phyloP scores from a whole-genome alignment of 208 protist species.

The Crithidia sp. region DNA sequence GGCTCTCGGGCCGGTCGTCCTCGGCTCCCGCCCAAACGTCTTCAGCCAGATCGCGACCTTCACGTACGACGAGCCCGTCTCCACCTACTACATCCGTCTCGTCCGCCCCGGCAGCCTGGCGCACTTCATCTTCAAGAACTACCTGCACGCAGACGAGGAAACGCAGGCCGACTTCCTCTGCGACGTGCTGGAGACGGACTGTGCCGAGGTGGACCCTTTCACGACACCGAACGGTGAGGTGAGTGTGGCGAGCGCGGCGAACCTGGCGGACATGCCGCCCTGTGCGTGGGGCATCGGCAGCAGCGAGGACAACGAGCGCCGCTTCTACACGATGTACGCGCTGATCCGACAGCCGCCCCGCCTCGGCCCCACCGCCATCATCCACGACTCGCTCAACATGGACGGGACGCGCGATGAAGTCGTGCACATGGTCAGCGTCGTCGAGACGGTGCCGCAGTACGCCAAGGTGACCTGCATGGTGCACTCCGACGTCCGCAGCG shows the following conservation, averaged over 20 bases:
- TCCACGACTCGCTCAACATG: slow-evolving; percentile 65
- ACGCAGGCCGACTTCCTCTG: slow-evolving; percentile 73
- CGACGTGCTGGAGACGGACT: slow-evolving; percentile 75
- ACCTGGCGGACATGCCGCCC: slow-evolving; percentile 54
- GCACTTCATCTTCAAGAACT: slow-evolving; percentile 63
- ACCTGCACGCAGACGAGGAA: slow-evolving; percentile 60
- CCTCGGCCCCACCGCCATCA: slow-evolving; percentile 30
- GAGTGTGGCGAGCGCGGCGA: slow-evolving; percentile 26
- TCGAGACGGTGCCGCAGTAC: slow-evolving; percentile 45
- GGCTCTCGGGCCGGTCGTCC: slow-evolving; percentile 53
- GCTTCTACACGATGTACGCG: slow-evolving; percentile 76
- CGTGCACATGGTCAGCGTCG: slow-evolving; percentile 60
- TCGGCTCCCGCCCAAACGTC: slow-evolving; percentile 63
- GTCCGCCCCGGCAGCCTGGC: slow-evolving; percentile 60
- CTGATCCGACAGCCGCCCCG: slow-evolving; percentile 38
- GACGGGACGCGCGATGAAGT: slow-evolving; percentile 61
- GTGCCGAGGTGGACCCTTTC: slow-evolving; percentile 75
- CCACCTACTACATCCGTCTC: slow-evolving; percentile 70
- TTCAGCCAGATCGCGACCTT: slow-evolving; percentile 61
- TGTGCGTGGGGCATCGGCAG: slow-evolving; percentile 70
- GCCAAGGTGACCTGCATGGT: slow-evolving; percentile 58
- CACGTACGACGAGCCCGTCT: slow-evolving; percentile 31
- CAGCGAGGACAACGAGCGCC: slow-evolving; percentile 68
- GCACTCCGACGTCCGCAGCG: slow-evolving; percentile 30
- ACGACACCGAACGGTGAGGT: slow-evolving; percentile 56